These are phyloP conservation scores for Persicaria maculosa DNA, from an alignment of 148 eudicot genomes.

Conservation along the genomic window DNA sequence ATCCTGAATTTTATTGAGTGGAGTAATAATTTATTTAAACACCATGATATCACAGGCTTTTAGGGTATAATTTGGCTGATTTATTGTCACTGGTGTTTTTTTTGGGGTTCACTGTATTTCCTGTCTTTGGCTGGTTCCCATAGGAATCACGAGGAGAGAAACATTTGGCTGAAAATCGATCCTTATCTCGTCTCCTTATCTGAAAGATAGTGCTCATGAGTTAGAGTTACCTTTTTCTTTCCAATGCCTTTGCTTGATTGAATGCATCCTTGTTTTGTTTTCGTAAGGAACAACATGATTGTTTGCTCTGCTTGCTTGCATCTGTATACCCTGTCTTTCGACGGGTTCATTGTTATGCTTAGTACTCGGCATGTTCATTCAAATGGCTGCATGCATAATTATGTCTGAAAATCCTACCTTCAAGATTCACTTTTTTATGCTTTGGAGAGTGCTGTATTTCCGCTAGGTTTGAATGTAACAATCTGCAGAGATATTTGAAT, in stretches of 20 bases:
- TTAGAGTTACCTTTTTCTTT: not conserved
- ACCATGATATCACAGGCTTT: conserved; percentile 4
- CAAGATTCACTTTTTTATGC: not conserved
- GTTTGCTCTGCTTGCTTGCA: not conserved
- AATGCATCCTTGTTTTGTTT: not conserved
- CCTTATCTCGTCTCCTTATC: conserved; percentile 4
- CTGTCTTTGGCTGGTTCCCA: not conserved
- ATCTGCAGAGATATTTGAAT: conserved; percentile 2
- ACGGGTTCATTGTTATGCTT: not conserved
- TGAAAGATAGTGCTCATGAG: not conserved
- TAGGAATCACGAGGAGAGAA: not conserved
- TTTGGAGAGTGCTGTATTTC: not conserved
- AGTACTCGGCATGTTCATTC: not conserved
- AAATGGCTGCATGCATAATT: conserved; percentile 9
- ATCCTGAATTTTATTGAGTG: not conserved
- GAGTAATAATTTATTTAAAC: not conserved
- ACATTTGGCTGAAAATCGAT: not conserved
- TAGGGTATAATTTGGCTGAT: not conserved
- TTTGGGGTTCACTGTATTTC: not conserved
- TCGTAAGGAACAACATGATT: not conserved
- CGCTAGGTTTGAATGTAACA: not conserved
- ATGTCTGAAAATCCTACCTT: conserved; percentile 1
- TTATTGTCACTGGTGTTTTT: not conserved
- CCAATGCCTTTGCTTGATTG: not conserved
- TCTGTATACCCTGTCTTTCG: not conserved